Evolutionary conservation across 2,329 filamentous ascomycete genomes (phyloP), one percentile per base, ranked within the genome.

Genomic region (Truncatella angustata): DNA sequence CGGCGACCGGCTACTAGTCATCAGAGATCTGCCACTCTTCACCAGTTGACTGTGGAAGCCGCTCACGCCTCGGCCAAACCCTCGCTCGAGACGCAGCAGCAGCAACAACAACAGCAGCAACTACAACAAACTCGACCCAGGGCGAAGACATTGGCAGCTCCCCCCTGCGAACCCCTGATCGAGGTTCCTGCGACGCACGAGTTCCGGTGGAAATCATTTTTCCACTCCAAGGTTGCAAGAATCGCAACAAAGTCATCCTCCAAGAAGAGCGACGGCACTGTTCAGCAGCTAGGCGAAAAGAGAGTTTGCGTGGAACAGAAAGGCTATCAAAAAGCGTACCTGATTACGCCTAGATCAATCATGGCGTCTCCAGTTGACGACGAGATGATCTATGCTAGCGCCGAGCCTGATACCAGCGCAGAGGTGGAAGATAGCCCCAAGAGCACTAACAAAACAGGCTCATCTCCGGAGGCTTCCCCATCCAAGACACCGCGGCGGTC

Each of bases 1-100:
- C 83, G 86, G 53, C 77, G 88, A 60, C 89, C 89, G 49, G 87
- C 87, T 42, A 92, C 89, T 16, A 91, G 88, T 66, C 88, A 91
- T 63, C 87, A 92, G 66, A 79, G 89, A 60, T 88, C 86, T 42
- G 84, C 83, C 30, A 90, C 86, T 1, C 72, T 90, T 24, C 83
- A 88, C 59, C 79, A 84, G 55, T 58, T 66, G 37, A 59, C 61
- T 20, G 37, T 53, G 37, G 66, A 66, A 34, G 49, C 57, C 11
- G 45, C 61, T 20, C 56, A 60, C 7, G 54, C 63, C 11, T 42
- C 58, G 12, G 60, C 63, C 4, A 67, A 66, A 46, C 62, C 59
- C 46, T 69, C 71, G 0, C 63, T 69, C 7, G 62, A 66, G 14
- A 44, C 11, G 28, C 7, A 32, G 7, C 28, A 32, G 14, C 7